Evolutionary conservation across 2,329 filamentous ascomycete genomes (phyloP).

Genomic region (Parafenestella ontariensis): DNA sequence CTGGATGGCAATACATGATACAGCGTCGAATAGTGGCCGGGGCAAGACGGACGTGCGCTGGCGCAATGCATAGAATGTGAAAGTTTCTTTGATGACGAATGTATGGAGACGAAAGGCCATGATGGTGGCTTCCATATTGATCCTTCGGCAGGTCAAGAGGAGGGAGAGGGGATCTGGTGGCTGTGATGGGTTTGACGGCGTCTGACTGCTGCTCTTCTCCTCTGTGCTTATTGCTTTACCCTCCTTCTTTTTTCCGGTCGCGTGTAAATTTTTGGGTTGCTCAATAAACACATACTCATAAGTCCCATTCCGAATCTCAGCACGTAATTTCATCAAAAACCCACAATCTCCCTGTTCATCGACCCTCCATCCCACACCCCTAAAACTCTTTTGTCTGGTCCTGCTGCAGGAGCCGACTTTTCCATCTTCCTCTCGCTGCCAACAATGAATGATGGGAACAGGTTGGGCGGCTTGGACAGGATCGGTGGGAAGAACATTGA

Average conservation of each 20-base stretch:
- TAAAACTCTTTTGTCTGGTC: neutral
- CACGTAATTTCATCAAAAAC: constrained; percentile 9
- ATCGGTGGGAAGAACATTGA: neutral
- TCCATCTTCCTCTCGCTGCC: neutral
- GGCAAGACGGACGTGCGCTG: neutral
- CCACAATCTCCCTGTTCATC: constrained; percentile 2
- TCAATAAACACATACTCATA: constrained; percentile 10
- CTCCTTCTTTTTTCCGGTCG: neutral
- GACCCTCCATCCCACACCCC: neutral
- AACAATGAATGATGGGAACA: neutral
- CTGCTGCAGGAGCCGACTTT: too few species aligned
- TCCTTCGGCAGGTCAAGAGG: constrained; percentile 15
- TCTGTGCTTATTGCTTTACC: too few species aligned
- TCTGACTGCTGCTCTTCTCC: neutral
- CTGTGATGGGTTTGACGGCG: neutral
- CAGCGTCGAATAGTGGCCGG: neutral
- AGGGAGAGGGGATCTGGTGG: constrained; percentile 12
- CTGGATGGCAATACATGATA: too few species aligned
- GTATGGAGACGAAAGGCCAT: constrained; percentile 18
- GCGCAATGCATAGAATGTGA: constrained; percentile 9
- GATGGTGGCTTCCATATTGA: constrained; percentile 18
- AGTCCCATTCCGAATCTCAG: constrained; percentile 18
- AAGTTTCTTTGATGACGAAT: constrained; percentile 2
- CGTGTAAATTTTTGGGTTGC: neutral
- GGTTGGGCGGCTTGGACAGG: neutral